These are phyloP conservation scores for Bruguiera sexangula DNA, from an alignment of 345 rosid genomes.

Conservation along the genomic window DNA sequence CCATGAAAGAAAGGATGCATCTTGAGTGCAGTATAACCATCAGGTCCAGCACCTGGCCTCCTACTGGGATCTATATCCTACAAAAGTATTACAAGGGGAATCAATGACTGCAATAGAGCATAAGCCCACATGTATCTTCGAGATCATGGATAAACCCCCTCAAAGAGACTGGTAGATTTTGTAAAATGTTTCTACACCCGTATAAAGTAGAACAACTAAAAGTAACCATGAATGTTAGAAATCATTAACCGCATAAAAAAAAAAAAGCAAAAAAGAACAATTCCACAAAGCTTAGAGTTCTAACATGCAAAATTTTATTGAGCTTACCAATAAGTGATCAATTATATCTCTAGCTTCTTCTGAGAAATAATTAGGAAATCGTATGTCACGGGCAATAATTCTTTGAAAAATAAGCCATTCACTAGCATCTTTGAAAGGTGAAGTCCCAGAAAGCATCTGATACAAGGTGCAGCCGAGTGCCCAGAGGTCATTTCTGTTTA, in stretches of 20 bases:
- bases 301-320: slow-evolving; percentile 12
- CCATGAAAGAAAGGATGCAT: slow-evolving; percentile 85
- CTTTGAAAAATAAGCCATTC: slow-evolving; percentile 98
- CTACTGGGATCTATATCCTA: slow-evolving; percentile 88
- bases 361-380: slow-evolving; percentile 87
- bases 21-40: slow-evolving; percentile 81
- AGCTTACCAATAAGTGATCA: slow-evolving; percentile 73
- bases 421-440: slow-evolving; percentile 96
- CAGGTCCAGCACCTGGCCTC: slow-evolving; percentile 91
- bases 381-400: slow-evolving; percentile 85
- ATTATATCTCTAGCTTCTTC: slow-evolving; percentile 84
- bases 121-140: neutral
- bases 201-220: too few relatives aligned
- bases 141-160: neutral
- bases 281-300: neutral
- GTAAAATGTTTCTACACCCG: neutral
- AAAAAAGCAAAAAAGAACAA: too few relatives aligned
- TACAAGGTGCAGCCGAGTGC: slow-evolving; percentile 97
- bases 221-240: neutral
- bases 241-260: neutral
- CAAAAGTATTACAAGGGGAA: slow-evolving; percentile 16
- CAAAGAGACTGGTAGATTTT: neutral
- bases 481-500: slow-evolving; percentile 95
- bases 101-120: slow-evolving; percentile 4
- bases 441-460: slow-evolving; percentile 99